Evolutionary conservation across 1,284 basidiomycete genomes (phyloP).

Genomic region (Irpex sp.): DNA sequence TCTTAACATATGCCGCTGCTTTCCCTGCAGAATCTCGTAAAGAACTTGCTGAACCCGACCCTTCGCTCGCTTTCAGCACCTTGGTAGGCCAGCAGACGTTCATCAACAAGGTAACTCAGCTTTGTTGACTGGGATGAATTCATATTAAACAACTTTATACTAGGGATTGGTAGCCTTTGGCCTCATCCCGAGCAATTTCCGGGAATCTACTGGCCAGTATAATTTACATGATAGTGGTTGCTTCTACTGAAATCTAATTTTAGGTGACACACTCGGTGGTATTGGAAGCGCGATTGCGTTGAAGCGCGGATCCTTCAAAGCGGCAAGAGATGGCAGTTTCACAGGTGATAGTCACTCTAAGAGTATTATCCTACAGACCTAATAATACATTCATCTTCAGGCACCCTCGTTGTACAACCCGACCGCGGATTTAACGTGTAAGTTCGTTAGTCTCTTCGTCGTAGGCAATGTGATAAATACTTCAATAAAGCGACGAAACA

Average conservation of each 20-base stretch:
- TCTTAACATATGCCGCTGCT: too few species aligned
- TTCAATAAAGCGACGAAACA: constrained; percentile 39
- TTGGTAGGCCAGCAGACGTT: too few species aligned
- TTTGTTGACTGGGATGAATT: too few species aligned
- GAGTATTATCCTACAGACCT: not conserved
- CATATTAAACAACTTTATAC: too few species aligned
- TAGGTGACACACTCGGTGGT: constrained; percentile 20
- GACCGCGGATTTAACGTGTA: constrained; percentile 46
- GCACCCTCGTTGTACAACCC: constrained; percentile 40
- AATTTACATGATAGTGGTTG: not conserved
- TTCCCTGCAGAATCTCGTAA: too few species aligned
- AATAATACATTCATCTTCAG: not conserved
- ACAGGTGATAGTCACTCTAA: constrained; percentile 22
- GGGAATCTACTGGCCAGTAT: constrained; percentile 30
- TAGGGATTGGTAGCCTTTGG: constrained; percentile 37
- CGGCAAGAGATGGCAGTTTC: constrained; percentile 30
- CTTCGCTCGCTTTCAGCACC: too few species aligned
- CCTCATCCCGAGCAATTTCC: constrained; percentile 33
- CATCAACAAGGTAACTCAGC: too few species aligned
- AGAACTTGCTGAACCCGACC: too few species aligned
- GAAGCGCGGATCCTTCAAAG: constrained; percentile 26
- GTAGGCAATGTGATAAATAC: not conserved
- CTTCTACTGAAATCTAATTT: not conserved
- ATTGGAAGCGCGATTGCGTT: constrained; percentile 34
- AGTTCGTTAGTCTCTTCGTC: constrained; percentile 1